These are phyloP conservation scores for Nectriaceae sp. DNA, from an alignment of 2,329 filamentous ascomycete genomes.

Conservation along the genomic window DNA sequence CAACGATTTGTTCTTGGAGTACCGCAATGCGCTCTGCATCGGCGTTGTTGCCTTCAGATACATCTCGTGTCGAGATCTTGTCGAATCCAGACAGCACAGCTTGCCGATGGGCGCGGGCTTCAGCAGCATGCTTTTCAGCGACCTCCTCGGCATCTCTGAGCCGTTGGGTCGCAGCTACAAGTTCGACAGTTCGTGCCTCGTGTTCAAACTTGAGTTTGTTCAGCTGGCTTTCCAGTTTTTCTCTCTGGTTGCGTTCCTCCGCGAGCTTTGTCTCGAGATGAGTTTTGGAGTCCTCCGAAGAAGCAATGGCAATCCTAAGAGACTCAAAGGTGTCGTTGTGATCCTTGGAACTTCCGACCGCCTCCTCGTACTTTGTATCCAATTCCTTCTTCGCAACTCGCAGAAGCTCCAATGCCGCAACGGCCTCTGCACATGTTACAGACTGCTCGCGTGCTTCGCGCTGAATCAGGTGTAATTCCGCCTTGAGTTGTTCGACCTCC, in stretches of 20 bases:
- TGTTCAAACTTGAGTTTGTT: constrained; percentile 78
- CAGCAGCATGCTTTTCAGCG: constrained; percentile 81
- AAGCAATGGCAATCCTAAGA: constrained; percentile 74
- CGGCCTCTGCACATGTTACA: constrained; percentile 74
- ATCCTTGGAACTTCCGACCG: constrained; percentile 66
- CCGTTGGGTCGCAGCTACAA: constrained; percentile 72
- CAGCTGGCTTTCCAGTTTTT: constrained; percentile 75
- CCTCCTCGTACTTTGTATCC: constrained; percentile 66
- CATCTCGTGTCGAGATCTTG: constrained; percentile 63
- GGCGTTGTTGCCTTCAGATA: constrained; percentile 46
- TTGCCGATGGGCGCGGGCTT: constrained; percentile 82
- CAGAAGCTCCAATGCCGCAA: constrained; percentile 73
- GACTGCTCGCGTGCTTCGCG: constrained; percentile 79
- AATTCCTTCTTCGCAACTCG: constrained; percentile 84
- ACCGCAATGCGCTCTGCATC: constrained; percentile 69
- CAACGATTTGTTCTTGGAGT: constrained; percentile 77
- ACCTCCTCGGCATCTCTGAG: constrained; percentile 86
- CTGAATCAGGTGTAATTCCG: constrained; percentile 80
- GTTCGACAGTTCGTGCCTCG: constrained; percentile 75
- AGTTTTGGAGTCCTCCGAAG: constrained; percentile 75
- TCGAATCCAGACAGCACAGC: constrained; percentile 83
- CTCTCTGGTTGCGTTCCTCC: constrained; percentile 77
- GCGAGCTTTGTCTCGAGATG: constrained; percentile 80
- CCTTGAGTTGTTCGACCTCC: constrained; percentile 82
- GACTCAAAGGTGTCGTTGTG: constrained; percentile 72